A percentile compares a stretch with the other conserved stretches of the same genome.
Evolutionary conservation across 176 grass and related monocot species (phyloP).

Genomic region (Lolium multiflorum): DNA sequence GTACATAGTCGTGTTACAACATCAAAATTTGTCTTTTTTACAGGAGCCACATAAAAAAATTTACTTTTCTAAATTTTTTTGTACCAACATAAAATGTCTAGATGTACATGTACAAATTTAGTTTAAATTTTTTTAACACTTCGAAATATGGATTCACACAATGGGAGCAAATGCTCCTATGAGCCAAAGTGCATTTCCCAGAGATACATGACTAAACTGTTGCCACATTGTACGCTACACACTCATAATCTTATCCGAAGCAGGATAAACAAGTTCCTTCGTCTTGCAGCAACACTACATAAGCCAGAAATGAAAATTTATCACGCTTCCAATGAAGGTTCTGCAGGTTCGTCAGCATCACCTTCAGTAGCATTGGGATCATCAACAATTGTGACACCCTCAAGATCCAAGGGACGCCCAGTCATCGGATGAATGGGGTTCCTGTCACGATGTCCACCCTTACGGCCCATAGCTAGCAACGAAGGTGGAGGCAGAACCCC

Average conservation of each 20-base stretch:
- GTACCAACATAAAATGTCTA: too few relatives aligned
- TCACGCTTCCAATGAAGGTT: constrained; percentile 21
- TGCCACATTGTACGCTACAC: constrained; percentile 21
- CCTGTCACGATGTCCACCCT: constrained; percentile 78
- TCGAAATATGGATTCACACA: neutral
- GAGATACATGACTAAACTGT: neutral
- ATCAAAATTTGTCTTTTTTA: too few relatives aligned
- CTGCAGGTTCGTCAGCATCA: constrained; percentile 31
- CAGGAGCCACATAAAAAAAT: too few relatives aligned
- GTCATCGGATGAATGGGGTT: constrained; percentile 82
- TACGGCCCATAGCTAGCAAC: constrained; percentile 45
- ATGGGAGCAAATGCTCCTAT: too few relatives aligned
- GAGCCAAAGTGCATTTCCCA: too few relatives aligned
- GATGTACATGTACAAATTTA: too few relatives aligned
- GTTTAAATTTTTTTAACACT: neutral
- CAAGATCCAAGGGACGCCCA: constrained; percentile 59
- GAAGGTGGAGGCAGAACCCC: constrained; percentile 58
- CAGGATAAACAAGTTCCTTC: constrained; percentile 32
- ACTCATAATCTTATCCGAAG: constrained; percentile 28
- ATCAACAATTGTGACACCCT: constrained; percentile 37
- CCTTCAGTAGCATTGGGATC: constrained; percentile 44
- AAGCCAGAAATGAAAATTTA: constrained; percentile 25
- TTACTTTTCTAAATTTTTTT: too few relatives aligned
- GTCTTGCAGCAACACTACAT: constrained; percentile 30
- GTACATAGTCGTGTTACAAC: too few relatives aligned